Percentiles rank a stretch among this genome's conserved stretches.
Evolutionary conservation across 208 protist genomes (phyloP).

Genomic region (Tritrichomonas musculus): DNA sequence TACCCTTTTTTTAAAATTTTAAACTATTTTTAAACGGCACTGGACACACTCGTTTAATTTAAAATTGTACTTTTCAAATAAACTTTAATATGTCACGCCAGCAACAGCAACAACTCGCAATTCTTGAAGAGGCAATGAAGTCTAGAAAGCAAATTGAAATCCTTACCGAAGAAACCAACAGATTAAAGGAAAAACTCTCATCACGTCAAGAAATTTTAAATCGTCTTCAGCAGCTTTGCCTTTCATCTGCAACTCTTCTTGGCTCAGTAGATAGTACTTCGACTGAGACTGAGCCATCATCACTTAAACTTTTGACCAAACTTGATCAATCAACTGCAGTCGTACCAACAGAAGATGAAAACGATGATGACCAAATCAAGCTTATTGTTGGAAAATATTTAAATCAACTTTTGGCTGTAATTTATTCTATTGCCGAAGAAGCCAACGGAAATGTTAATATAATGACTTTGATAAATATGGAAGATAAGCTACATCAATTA

Average conservation of each 20-base stretch:
- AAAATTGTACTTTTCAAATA: too few species aligned
- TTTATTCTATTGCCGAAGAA: neutral
- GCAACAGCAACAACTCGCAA: neutral
- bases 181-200: neutral
- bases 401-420: neutral
- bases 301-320: neutral
- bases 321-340: neutral
- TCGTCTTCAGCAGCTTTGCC: neutral
- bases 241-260: neutral
- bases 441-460: neutral
- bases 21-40: too few species aligned
- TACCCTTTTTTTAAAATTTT: too few species aligned
- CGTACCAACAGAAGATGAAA: neutral
- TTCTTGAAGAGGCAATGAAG: neutral
- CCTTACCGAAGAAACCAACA: neutral
- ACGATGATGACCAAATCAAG: neutral
- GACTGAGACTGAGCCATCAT: neutral
- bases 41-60: too few species aligned
- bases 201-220: neutral
- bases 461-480: neutral
- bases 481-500: neutral
- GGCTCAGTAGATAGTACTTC: neutral
- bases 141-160: neutral
- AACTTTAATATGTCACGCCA: too few species aligned
- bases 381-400: slow-evolving; percentile 4